Percentiles rank a stretch among this genome's conserved stretches.
These are phyloP conservation scores for Hypoxylon rubiginosum DNA, from an alignment of 2,329 filamentous ascomycete species.

Conservation along the genomic window DNA sequence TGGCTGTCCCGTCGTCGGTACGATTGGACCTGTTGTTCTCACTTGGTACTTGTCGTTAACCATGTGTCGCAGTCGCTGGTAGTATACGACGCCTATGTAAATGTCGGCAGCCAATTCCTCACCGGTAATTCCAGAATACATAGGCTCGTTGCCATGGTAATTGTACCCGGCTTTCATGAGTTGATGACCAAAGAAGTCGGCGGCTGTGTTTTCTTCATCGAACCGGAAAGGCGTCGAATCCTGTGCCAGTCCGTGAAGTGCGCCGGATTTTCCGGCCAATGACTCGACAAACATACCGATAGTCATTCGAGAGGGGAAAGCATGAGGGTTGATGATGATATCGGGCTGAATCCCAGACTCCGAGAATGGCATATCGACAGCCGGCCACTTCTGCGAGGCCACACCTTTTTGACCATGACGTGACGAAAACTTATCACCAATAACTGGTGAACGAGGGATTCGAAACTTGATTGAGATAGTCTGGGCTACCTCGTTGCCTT, in stretches of 20 bases:
- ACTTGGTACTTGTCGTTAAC: conserved; percentile 99
- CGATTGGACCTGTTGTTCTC: conserved; percentile 92
- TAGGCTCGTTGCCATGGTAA: conserved; percentile 97
- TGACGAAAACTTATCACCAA: conserved; percentile 99
- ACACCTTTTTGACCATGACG: conserved; percentile 99
- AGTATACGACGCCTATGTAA: conserved; percentile 97
- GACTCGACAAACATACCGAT: conserved; percentile 99
- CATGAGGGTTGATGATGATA: conserved; percentile 98
- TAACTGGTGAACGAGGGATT: conserved; percentile 88
- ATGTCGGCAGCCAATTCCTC: conserved; percentile 95
- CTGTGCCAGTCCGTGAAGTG: conserved; percentile 94
- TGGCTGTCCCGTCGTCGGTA: conserved; percentile 90
- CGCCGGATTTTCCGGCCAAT: conserved; percentile 92
- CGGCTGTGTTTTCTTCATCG: conserved; percentile 90
- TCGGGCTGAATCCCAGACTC: conserved; percentile 97
- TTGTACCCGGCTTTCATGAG: conserved; percentile 96
- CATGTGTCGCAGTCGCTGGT: conserved; percentile 98
- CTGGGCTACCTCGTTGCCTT: conserved; percentile 85
- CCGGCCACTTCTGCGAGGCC: conserved; percentile 94
- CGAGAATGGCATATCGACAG: conserved; percentile 94
- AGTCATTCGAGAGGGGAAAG: conserved; percentile 99
- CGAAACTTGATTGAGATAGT: conserved; percentile 93
- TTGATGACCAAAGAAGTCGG: conserved; percentile 96
- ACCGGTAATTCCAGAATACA: conserved; percentile 98
- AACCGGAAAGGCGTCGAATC: conserved; percentile 97